Evolutionary conservation across 306 rosid genomes (phyloP), one percentile per base, ranked within the genome.

Genomic region (Acacia confusa): DNA sequence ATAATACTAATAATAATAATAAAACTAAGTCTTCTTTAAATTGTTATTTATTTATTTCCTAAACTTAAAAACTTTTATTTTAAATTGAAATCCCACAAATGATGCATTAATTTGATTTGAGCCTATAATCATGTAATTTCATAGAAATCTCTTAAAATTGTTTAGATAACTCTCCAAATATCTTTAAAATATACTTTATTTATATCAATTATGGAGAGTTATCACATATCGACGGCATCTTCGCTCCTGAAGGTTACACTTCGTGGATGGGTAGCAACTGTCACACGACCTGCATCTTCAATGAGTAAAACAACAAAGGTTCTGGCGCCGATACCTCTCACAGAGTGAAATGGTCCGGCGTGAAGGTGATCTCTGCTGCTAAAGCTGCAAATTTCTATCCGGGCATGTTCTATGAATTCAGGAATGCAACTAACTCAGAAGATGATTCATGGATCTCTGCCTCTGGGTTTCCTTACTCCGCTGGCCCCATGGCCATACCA

Each of bases 191-290:
- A n/a, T n/a, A n/a, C n/a, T n/a, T n/a, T n/a, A n/a, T n/a, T n/a
- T n/a, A n/a, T n/a, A n/a, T n/a, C n/a, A n/a, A n/a, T n/a, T n/a
- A n/a, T n/a, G n/a, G n/a, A n/a, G n/a, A n/a, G n/a, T n/a, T n/a
- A n/a, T n/a, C n/a, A n/a, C n/a, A n/a, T n/a, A 92, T 95, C 8
- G 98, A 88, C 0, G 92, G 50, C 6, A 25, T 91, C 1, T 93
- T 90, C 10, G 6, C 76, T 0, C 86, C 90, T 0, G 89, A 90
- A 32, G 99, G 98, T 0, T 95, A 91, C 82, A 25, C 84, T 70
- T 75, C 92, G 3, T 95, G 97, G 98, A 70, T 38, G 20, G 98
- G 97, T 3, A 17, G 17, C 3, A 60, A 60, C 3, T 71, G 4
- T 32, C 74, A 85, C 36, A 69, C 84, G 0, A 87, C 96, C 1